These are phyloP conservation scores for Microcyclospora pomicola DNA, from an alignment of 2,329 filamentous ascomycete genomes.

Conservation along the genomic window DNA sequence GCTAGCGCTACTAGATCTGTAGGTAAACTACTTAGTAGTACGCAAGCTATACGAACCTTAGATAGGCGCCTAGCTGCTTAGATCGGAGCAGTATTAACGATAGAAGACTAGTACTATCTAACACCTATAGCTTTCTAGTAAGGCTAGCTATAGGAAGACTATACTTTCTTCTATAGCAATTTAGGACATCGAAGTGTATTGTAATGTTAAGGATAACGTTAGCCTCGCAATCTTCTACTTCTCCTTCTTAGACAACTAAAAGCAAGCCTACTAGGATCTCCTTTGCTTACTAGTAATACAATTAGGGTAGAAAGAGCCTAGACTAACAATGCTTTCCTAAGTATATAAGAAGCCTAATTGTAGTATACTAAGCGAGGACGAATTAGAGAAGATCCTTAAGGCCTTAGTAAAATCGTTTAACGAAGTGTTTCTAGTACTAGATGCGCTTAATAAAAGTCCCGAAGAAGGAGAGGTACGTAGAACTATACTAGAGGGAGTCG, in stretches of 20 bases:
- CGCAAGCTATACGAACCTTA: slow-evolving; percentile 8
- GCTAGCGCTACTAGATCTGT: slow-evolving; percentile 9
- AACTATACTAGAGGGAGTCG: slow-evolving; percentile 4
- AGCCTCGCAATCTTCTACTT: slow-evolving; percentile 9
- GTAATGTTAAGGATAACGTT: not conserved
- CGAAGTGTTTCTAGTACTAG: slow-evolving; percentile 20
- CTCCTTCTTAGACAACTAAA: slow-evolving; percentile 8
- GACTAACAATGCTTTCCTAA: slow-evolving; percentile 4
- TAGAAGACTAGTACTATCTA: slow-evolving; percentile 5
- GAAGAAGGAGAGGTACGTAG: slow-evolving; percentile 5
- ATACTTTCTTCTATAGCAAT: slow-evolving; percentile 12
- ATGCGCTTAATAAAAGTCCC: slow-evolving; percentile 23
- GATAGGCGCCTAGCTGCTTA: slow-evolving; percentile 13
- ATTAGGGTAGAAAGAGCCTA: slow-evolving; percentile 6
- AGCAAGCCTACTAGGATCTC: slow-evolving; percentile 7
- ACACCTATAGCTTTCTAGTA: slow-evolving; percentile 11
- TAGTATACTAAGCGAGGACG: slow-evolving; percentile 4
- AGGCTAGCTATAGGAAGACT: slow-evolving; percentile 13
- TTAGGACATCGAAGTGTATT: slow-evolving; percentile 7
- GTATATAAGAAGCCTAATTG: slow-evolving; percentile 3
- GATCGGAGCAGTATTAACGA: slow-evolving; percentile 4
- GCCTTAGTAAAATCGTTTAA: slow-evolving; percentile 4
- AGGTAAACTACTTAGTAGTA: slow-evolving; percentile 9
- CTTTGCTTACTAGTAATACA: slow-evolving; percentile 8
- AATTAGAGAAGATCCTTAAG: slow-evolving; percentile 8